Percentiles rank a stretch among this genome's conserved stretches.
These are phyloP conservation scores for Wickerhamiella nectarea DNA, from an alignment of 805 yeast genomes.

Conservation along the genomic window DNA sequence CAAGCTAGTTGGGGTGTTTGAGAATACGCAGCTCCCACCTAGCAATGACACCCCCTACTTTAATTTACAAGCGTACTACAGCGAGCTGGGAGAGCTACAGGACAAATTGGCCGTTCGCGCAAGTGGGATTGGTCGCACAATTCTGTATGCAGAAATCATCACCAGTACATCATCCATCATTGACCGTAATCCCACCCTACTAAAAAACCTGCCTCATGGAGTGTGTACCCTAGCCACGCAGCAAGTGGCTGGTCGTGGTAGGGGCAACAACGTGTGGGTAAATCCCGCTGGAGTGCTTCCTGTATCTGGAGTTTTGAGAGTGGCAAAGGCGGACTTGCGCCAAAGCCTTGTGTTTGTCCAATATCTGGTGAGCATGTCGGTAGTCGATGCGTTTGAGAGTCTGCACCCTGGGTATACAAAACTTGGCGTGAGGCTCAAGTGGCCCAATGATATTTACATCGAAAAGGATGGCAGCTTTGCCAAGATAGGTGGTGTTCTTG, in stretches of 20 bases:
- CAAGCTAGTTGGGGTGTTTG: slow-evolving; percentile 37
- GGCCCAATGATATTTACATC: slow-evolving; percentile 94
- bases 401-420: slow-evolving; percentile 56
- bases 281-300: slow-evolving; percentile 90
- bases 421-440: slow-evolving; percentile 70
- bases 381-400: slow-evolving; percentile 58
- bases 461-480: slow-evolving; percentile 36
- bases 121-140: slow-evolving; percentile 39
- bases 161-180: slow-evolving; percentile 75
- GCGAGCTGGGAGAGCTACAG: slow-evolving; percentile 26
- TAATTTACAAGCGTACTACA: slow-evolving; percentile 44
- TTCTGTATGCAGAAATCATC: slow-evolving; percentile 75
- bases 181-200: slow-evolving; percentile 52
- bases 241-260: slow-evolving; percentile 84
- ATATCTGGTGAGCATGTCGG: slow-evolving; percentile 70
- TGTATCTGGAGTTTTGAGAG: slow-evolving; percentile 51
- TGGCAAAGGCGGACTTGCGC: slow-evolving; percentile 36
- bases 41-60: slow-evolving; percentile 56
- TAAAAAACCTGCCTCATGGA: slow-evolving; percentile 56
- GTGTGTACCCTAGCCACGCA: slow-evolving; percentile 55
- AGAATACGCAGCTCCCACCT: slow-evolving; percentile 34
- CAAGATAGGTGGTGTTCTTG: slow-evolving; percentile 73
- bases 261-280: slow-evolving; percentile 92
- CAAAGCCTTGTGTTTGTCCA: slow-evolving; percentile 72
- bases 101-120: slow-evolving; percentile 11